These are phyloP conservation scores for Entomortierella beljakovae DNA, from an alignment of 192 early-diverging fungal genomes.

Conservation along the genomic window DNA sequence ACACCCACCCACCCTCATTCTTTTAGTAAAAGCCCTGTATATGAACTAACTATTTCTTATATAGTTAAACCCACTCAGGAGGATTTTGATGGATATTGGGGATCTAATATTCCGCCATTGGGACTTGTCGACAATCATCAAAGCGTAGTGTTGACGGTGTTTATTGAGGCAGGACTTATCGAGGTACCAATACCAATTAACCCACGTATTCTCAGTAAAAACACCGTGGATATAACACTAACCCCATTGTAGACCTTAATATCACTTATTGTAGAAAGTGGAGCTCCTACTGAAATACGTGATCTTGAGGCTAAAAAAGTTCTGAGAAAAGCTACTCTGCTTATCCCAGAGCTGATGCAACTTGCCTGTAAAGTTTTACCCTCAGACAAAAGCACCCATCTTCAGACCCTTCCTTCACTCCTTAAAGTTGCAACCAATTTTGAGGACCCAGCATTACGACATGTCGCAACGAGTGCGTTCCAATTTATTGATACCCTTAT, in stretches of 20 bases:
- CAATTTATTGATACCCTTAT: constrained; percentile 78
- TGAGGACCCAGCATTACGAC: constrained; percentile 76
- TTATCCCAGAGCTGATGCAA: constrained; percentile 83
- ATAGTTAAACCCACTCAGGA: constrained; percentile 47
- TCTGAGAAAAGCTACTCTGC: constrained; percentile 71
- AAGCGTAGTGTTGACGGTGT: constrained; percentile 76
- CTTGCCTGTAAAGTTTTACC: constrained; percentile 78
- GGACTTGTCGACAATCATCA: constrained; percentile 79
- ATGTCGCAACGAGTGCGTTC: constrained; percentile 79
- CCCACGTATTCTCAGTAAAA: too few relatives aligned
- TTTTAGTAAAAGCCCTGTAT: neutral
- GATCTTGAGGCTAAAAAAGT: constrained; percentile 53
- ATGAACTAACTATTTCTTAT: neutral
- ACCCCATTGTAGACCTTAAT: constrained; percentile 67
- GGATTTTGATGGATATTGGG: constrained; percentile 39
- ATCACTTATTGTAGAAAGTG: constrained; percentile 71
- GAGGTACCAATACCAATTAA: too few relatives aligned
- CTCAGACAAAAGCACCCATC: constrained; percentile 18
- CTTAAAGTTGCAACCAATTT: constrained; percentile 83
- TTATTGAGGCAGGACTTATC: constrained; percentile 80
- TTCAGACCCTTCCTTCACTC: constrained; percentile 76
- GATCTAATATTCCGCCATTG: constrained; percentile 51
- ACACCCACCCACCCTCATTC: neutral
- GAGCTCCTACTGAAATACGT: constrained; percentile 40
- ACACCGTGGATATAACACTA: neutral